Conservation (phyloP, 2,329 filamentous ascomycete genomes). For the Whalleya microplaca region DNA sequence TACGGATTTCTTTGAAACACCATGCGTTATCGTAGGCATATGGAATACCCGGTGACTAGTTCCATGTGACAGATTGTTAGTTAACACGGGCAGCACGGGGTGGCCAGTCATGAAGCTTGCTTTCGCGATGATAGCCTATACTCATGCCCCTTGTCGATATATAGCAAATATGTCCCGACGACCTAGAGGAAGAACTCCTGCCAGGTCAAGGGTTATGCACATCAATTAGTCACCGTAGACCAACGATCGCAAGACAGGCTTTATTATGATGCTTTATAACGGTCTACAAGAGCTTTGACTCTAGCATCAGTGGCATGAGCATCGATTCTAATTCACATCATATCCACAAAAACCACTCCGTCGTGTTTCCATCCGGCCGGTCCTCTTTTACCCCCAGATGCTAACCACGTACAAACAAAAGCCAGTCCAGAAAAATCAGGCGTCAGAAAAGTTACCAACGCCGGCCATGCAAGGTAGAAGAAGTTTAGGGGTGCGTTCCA, state of each 20-base stretch:
- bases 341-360: slow-evolving; percentile 19
- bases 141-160: no score
- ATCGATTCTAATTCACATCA: slow-evolving; percentile 1
- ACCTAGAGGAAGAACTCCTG: no score
- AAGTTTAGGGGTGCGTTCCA: slow-evolving; percentile 13
- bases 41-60: no score
- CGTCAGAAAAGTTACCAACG: slow-evolving; percentile 24
- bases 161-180: no score
- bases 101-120: no score
- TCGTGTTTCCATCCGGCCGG: slow-evolving; percentile 9
- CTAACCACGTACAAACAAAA: slow-evolving; percentile 15
- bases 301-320: slow-evolving; percentile 4
- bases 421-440: slow-evolving; percentile 11
- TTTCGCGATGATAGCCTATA: no score
- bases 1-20: no score
- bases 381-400: slow-evolving; percentile 16
- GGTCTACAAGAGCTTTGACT: slow-evolving; percentile 15
- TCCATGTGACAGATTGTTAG: no score
- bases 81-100: no score
- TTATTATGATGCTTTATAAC: slow-evolving; percentile 9
- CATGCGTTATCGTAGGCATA: no score
- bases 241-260: slow-evolving; percentile 2
- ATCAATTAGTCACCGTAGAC: not conserved
- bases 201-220: no score
- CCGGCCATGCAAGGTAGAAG: slow-evolving; percentile 27